A percentile compares a stretch with the other conserved stretches of the same genome.
Evolutionary conservation across 139 green algal genomes (phyloP).

Genomic region (Raphidocelis subcapitata): DNA sequence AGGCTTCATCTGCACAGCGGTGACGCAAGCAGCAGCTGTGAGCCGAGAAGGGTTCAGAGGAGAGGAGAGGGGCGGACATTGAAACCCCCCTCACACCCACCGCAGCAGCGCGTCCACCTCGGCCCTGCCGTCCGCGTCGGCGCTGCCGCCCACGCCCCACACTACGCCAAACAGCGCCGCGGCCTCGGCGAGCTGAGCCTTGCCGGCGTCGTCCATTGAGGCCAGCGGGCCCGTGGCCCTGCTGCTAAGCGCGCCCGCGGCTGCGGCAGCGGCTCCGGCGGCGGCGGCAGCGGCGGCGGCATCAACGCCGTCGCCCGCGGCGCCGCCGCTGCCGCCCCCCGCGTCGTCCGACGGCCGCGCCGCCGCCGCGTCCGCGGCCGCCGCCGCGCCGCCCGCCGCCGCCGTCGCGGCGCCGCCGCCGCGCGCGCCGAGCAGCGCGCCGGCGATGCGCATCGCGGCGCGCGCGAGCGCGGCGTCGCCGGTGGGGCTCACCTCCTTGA

Average conservation of each 20-base stretch:
- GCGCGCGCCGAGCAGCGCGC: conserved; percentile 51
- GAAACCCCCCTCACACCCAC: background rate
- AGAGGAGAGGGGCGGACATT: no score
- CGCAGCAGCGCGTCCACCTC: conserved; percentile 68
- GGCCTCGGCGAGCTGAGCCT: conserved; percentile 54
- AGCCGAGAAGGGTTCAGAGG: no score
- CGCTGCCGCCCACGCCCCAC: conserved; percentile 63
- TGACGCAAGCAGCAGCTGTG: no score
- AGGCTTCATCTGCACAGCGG: no score
- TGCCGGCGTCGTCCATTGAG: conserved; percentile 47
- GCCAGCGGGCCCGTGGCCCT: no score
- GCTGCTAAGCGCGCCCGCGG: no score
- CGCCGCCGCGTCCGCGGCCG: background rate
- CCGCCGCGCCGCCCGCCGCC: background rate
- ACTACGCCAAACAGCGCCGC: conserved; percentile 65
- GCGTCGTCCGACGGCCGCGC: no score
- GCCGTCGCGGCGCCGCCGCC: no score
- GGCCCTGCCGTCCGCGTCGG: conserved; percentile 45
- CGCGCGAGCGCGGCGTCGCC: conserved; percentile 54
- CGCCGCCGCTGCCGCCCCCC: no score
- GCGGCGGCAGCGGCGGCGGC: background rate
- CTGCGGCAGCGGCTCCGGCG: background rate
- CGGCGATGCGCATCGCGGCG: conserved; percentile 57
- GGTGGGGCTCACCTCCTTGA: conserved; percentile 73
- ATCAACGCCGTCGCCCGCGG: background rate